Percentiles rank a stretch among this genome's conserved stretches.
Conservation (phyloP, 2,329 filamentous ascomycete genomes). For the Aspergillus felis region DNA sequence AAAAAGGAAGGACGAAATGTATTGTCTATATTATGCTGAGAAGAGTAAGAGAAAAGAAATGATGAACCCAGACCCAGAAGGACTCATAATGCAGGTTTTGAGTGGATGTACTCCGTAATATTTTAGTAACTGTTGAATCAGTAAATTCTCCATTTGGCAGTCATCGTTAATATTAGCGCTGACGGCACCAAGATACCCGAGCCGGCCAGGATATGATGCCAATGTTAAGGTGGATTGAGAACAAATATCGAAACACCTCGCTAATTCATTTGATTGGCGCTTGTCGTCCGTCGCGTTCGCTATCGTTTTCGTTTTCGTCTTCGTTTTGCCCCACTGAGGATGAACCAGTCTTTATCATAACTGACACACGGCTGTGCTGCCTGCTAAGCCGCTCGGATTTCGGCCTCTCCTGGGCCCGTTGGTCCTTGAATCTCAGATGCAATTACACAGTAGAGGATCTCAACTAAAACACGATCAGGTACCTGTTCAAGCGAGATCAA, state of each 20-base stretch:
- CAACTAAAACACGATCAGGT: too few relatives aligned
- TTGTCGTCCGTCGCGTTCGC: conserved; percentile 26
- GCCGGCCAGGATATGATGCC: neutral
- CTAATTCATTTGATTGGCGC: conserved; percentile 6
- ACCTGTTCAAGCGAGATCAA: neutral
- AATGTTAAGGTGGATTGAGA: neutral
- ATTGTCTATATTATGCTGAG: neutral
- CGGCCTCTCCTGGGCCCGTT: neutral
- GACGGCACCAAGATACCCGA: neutral
- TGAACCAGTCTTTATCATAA: neutral
- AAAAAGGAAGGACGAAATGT: neutral
- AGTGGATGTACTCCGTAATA: neutral
- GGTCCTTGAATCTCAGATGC: neutral
- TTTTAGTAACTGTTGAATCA: neutral
- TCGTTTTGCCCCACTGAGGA: conserved; percentile 13
- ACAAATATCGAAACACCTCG: neutral
- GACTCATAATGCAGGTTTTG: neutral
- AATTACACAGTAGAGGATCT: neutral
- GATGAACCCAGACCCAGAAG: neutral
- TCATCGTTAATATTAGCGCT: neutral
- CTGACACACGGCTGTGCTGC: neutral
- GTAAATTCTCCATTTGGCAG: neutral
- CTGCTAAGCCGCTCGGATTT: neutral
- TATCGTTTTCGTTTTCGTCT: conserved; percentile 16
- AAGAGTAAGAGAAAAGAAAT: neutral